Evolutionary conservation across 2,329 filamentous ascomycete species (phyloP).

Genomic region (Fusarium cicatricum): DNA sequence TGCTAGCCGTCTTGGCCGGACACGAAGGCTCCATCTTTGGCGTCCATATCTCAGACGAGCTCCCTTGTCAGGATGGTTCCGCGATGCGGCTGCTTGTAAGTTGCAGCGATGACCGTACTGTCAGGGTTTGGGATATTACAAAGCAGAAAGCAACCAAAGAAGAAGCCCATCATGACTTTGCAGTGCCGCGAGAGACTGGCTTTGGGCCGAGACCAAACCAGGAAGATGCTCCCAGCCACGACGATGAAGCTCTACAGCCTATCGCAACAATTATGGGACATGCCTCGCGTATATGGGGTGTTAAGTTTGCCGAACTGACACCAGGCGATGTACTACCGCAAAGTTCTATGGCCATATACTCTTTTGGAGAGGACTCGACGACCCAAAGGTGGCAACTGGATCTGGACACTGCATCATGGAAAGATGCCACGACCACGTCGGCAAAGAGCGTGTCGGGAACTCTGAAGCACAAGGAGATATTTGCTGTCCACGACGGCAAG

Average conservation of each 20-base stretch:
- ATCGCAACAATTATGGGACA: constrained; percentile 86
- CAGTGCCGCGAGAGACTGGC: constrained; percentile 65
- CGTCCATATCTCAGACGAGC: constrained; percentile 75
- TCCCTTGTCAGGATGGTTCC: constrained; percentile 45
- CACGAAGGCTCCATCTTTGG: constrained; percentile 97
- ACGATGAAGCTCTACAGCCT: constrained; percentile 44
- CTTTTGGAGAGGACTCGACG: constrained; percentile 86
- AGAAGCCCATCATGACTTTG: constrained; percentile 26
- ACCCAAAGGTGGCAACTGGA: constrained; percentile 74
- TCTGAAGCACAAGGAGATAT: constrained; percentile 63
- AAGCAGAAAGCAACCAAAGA: constrained; percentile 47
- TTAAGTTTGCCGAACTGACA: constrained; percentile 66
- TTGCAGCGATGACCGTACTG: constrained; percentile 93
- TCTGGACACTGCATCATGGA: constrained; percentile 40
- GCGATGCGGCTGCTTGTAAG: constrained; percentile 76
- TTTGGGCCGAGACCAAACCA: constrained; percentile 56
- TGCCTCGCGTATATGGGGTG: constrained; percentile 86
- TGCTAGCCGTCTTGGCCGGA: constrained; percentile 65
- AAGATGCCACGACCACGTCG: not conserved
- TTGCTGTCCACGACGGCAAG: constrained; percentile 80
- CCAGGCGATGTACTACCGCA: constrained; percentile 22
- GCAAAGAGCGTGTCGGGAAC: constrained; percentile 23
- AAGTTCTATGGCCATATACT: constrained; percentile 65
- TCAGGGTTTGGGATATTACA: constrained; percentile 87
- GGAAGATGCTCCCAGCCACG: constrained; percentile 34